A percentile compares a stretch with the other conserved stretches of the same genome.
phyloP scores from a whole-genome alignment of 31 red algal species.

The Endocladia muricata region DNA sequence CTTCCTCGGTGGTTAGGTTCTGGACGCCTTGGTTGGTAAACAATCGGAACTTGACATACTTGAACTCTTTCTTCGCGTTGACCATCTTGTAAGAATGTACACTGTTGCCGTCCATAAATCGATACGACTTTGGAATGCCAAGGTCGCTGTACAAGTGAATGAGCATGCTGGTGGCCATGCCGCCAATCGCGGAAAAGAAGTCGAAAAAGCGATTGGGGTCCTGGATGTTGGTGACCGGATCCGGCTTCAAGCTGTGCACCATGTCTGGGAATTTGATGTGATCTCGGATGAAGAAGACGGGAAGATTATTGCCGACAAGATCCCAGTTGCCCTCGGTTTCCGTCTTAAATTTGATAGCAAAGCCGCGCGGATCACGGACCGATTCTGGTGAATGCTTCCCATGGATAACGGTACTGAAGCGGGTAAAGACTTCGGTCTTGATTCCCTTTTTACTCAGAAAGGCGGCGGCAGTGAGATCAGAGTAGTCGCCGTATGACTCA shows the following conservation, averaged over 20 bases:
- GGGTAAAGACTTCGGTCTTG: conserved; percentile 30
- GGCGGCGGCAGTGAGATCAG: conserved; percentile 48
- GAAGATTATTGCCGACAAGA: conserved; percentile 87
- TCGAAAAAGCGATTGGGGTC: conserved; percentile 82
- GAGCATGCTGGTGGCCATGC: conserved; percentile 70
- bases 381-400: conserved; percentile 72
- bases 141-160: conserved; percentile 70
- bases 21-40: conserved; percentile 44
- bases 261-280: conserved; percentile 89
- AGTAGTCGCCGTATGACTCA: conserved; percentile 39
- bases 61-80: conserved; percentile 53
- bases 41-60: conserved; percentile 86
- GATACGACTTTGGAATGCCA: conserved; percentile 76
- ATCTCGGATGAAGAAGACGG: conserved; percentile 95
- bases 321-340: conserved; percentile 81
- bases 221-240: conserved; percentile 82
- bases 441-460: conserved; percentile 35
- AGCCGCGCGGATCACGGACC: conserved; percentile 80
- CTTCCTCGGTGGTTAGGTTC: conserved; percentile 71
- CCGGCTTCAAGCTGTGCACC: conserved; percentile 82
- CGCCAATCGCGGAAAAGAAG: conserved; percentile 67
- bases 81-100: conserved; percentile 82
- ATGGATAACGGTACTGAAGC: conserved; percentile 79
- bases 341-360: conserved; percentile 86
- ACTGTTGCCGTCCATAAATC: conserved; percentile 79